Evolutionary conservation across 2,329 filamentous ascomycete genomes (phyloP).

Genomic region (Fusarium caatingaense): DNA sequence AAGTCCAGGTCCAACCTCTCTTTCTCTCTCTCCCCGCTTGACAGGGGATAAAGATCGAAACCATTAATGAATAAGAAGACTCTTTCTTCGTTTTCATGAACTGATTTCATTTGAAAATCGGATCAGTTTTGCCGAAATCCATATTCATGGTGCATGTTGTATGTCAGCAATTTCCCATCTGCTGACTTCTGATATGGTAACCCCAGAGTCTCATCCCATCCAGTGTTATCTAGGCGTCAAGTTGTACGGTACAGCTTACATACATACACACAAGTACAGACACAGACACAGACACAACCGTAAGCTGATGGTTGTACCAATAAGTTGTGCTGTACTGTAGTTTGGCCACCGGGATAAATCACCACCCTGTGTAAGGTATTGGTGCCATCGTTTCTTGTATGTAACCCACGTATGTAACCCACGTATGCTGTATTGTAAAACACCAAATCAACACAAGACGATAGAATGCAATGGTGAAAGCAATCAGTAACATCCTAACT

Average conservation of each 20-base stretch:
- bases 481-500: neutral
- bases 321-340: neutral
- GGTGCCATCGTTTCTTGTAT: neutral
- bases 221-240: constrained; percentile 10
- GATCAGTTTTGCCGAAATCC: constrained; percentile 30
- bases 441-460: neutral
- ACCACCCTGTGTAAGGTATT: constrained; percentile 1
- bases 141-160: neutral
- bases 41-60: neutral
- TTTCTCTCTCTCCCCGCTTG: neutral
- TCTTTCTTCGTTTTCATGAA: constrained; percentile 9
- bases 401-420: neutral
- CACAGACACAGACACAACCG: constrained; percentile 12
- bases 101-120: constrained; percentile 32
- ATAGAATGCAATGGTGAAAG: neutral
- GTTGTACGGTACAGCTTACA: neutral
- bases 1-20: neutral
- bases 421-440: neutral
- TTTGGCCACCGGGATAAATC: neutral
- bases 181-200: constrained; percentile 20
- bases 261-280: constrained; percentile 4
- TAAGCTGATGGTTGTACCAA: constrained; percentile 23
- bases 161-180: constrained; percentile 20
- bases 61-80: neutral
- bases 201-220: constrained; percentile 1